Evolutionary conservation across 129 eudicot genomes (phyloP).

Genomic region (Ambrosia trifida): DNA sequence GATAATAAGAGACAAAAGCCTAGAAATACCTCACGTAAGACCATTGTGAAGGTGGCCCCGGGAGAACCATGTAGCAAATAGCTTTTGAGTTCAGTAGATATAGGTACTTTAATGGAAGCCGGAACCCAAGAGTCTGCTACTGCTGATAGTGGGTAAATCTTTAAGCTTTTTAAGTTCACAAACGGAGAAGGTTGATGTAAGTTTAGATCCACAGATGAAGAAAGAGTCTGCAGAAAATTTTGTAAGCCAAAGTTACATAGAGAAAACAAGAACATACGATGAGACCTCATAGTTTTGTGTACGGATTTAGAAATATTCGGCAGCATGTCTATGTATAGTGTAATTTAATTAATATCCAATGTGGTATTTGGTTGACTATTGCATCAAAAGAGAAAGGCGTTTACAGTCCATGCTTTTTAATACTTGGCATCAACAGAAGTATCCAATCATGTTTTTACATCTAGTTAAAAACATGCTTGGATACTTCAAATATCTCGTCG

Average conservation of each 20-base stretch:
- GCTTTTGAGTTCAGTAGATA: not conserved
- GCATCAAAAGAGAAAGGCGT: not conserved
- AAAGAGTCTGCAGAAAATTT: not conserved
- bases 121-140: too few relatives aligned
- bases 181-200: not conserved
- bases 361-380: not conserved
- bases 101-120: not conserved
- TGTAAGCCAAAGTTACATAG: not conserved
- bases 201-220: not conserved
- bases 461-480: not conserved
- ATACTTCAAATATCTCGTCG: too few relatives aligned
- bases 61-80: not conserved
- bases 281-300: too few relatives aligned
- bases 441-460: not conserved
- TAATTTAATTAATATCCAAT: not conserved
- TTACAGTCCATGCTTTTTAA: not conserved
- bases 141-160: not conserved
- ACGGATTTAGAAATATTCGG: too few relatives aligned
- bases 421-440: not conserved
- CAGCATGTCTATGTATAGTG: not conserved
- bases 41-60: not conserved
- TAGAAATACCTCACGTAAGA: constrained; percentile 9
- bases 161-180: not conserved
- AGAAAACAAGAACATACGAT: not conserved
- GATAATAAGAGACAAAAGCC: not conserved